Conservation (phyloP, 192 early-diverging fungal species). For the Spizellomyces sp. region DNA sequence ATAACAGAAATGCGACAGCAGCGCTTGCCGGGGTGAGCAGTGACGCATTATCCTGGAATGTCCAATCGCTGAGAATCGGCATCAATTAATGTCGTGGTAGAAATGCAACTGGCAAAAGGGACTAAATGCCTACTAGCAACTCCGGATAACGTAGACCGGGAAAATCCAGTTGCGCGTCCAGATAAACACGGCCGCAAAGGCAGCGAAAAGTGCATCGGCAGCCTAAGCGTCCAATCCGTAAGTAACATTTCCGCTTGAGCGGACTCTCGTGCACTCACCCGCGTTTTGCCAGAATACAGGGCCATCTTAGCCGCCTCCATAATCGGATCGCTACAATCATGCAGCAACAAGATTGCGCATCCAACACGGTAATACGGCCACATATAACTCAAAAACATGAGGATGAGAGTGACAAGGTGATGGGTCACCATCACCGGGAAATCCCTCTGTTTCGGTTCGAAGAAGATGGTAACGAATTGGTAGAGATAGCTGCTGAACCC, state of each 20-base stretch:
- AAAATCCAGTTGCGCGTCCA: constrained; percentile 33
- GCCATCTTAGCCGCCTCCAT: constrained; percentile 55
- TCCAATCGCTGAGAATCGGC: not conserved
- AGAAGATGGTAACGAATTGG: constrained; percentile 35
- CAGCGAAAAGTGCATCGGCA: constrained; percentile 38
- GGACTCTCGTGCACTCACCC: constrained; percentile 20
- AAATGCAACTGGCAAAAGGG: constrained; percentile 1
- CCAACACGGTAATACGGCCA: constrained; percentile 49
- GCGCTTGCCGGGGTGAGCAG: not conserved
- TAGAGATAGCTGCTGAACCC: constrained; percentile 44
- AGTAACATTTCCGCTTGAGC: not conserved
- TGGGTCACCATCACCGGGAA: constrained; percentile 43
- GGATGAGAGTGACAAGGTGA: constrained; percentile 43
- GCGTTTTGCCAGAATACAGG: constrained; percentile 44
- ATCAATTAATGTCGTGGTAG: not conserved
- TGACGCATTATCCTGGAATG: not conserved
- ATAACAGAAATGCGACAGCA: constrained; percentile 9
- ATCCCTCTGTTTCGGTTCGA: constrained; percentile 38
- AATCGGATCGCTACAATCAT: constrained; percentile 51
- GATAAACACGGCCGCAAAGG: constrained; percentile 40
- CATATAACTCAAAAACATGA: constrained; percentile 45
- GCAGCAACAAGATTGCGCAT: constrained; percentile 44
- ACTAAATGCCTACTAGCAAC: constrained; percentile 27
- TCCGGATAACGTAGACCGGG: constrained; percentile 35
- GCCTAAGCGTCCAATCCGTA: constrained; percentile 1